Conservation (phyloP, 345 rosid genomes). For the Gossypium sturtianum region DNA sequence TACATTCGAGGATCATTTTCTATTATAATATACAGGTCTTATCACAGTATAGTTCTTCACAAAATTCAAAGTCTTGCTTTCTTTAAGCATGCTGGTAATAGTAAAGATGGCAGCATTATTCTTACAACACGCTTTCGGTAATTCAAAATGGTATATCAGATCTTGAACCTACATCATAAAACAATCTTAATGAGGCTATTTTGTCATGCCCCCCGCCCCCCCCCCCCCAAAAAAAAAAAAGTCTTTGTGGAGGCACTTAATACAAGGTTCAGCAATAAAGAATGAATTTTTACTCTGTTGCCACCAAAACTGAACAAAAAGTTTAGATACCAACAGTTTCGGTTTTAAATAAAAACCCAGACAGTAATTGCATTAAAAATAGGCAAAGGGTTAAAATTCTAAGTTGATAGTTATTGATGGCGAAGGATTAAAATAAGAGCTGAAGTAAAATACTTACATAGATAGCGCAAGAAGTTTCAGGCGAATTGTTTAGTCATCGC, state of each 20-base stretch:
- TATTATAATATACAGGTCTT: conserved; percentile 88
- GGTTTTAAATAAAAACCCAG: background rate
- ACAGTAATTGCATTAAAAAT: background rate
- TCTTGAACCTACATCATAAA: conserved; percentile 53
- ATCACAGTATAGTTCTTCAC: conserved; percentile 71
- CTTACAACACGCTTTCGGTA: conserved; percentile 76
- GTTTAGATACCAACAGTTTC: background rate
- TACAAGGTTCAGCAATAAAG: too few species aligned
- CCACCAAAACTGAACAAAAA: background rate
- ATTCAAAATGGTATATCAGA: conserved; percentile 78
- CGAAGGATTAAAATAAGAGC: background rate
- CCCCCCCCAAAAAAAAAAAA: too few species aligned
- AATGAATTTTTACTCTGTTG: background rate
- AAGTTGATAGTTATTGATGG: background rate
- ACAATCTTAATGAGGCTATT: background rate
- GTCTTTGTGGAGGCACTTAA: too few species aligned
- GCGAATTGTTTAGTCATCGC: background rate
- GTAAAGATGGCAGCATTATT: conserved; percentile 48
- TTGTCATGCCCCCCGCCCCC: too few species aligned
- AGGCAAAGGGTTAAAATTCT: background rate
- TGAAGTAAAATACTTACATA: background rate
- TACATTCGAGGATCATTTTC: conserved; percentile 64
- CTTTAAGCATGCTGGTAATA: conserved; percentile 73
- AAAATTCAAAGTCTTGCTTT: conserved; percentile 63
- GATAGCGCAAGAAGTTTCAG: background rate